Evolutionary conservation across 2,329 filamentous ascomycete species (phyloP).

Genomic region (Sclerotinia minor): DNA sequence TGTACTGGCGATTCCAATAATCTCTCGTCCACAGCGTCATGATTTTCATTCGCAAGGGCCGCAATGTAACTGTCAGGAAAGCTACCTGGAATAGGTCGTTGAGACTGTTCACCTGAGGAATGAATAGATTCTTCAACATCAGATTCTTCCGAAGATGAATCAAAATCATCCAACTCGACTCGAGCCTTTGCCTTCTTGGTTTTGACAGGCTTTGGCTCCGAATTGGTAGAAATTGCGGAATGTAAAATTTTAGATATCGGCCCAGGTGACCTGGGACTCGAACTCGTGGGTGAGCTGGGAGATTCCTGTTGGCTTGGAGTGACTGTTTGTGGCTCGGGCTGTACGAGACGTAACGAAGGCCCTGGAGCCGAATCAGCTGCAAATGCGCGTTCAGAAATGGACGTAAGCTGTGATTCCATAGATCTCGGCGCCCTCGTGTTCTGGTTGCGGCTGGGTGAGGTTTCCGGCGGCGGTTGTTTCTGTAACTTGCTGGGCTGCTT

Average conservation of each 20-base stretch:
- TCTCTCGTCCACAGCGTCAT: constrained; percentile 45
- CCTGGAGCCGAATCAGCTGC: constrained; percentile 35
- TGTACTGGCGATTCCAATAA: constrained; percentile 69
- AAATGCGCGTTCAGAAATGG: constrained; percentile 36
- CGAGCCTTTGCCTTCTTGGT: constrained; percentile 60
- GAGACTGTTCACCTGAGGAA: constrained; percentile 33
- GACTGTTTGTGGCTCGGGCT: constrained; percentile 39
- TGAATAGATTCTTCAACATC: constrained; percentile 39
- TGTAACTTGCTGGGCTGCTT: constrained; percentile 68
- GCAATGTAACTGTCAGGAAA: constrained; percentile 42
- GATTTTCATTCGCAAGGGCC: constrained; percentile 40
- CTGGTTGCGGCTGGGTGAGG: constrained; percentile 36
- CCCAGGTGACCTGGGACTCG: constrained; percentile 44
- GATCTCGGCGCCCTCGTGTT: constrained; percentile 31
- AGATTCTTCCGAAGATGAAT: constrained; percentile 47
- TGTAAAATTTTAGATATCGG: constrained; percentile 48
- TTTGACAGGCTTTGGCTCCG: constrained; percentile 56
- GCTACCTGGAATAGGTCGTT: constrained; percentile 40
- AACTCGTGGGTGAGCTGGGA: constrained; percentile 42
- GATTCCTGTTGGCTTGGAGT: constrained; percentile 28
- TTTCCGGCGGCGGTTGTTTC: constrained; percentile 52
- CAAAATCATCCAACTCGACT: constrained; percentile 70
- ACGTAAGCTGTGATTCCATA: constrained; percentile 34
- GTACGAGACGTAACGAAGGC: constrained; percentile 40
- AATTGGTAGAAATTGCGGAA: constrained; percentile 44